Percentiles rank a stretch among this genome's conserved stretches.
Evolutionary conservation across 345 rosid genomes (phyloP).

Genomic region (Rhodomyrtus tomentosa): DNA sequence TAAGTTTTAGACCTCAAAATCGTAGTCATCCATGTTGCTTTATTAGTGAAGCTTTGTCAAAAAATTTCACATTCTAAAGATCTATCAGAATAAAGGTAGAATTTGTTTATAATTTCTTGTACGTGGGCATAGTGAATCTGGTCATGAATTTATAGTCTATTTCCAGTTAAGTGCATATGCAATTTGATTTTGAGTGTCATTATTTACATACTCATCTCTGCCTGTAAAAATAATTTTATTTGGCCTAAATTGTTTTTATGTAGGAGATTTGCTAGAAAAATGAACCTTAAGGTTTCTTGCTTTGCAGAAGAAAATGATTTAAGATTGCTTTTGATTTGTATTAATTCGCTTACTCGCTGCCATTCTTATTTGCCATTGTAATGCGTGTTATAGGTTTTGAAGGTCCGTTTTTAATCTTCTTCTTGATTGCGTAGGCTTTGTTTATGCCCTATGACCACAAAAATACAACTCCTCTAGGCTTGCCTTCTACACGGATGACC

Average conservation of each 20-base stretch:
- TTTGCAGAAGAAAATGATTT: not conserved
- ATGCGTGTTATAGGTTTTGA: not conserved
- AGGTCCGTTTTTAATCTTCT: not conserved
- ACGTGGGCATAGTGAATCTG: too few relatives aligned
- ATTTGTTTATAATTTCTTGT: not conserved
- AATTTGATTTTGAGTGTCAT: not conserved
- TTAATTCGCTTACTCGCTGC: not conserved
- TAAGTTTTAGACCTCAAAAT: not conserved
- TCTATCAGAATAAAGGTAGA: not conserved
- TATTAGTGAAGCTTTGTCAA: not conserved
- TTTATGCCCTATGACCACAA: slow-evolving; percentile 99
- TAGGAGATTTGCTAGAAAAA: not conserved
- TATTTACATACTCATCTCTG: not conserved
- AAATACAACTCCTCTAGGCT: slow-evolving; percentile 73
- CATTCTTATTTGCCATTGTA: not conserved
- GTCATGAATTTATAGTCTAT: not conserved
- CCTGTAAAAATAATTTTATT: not conserved
- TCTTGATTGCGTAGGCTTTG: slow-evolving; percentile 43
- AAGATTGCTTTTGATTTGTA: not conserved
- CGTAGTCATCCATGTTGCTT: not conserved
- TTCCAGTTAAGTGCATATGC: not conserved
- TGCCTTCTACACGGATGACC: slow-evolving; percentile 47
- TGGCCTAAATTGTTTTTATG: not conserved
- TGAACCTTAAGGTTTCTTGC: not conserved
- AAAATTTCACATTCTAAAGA: not conserved